These are phyloP conservation scores for Phalaenopsis aphrodite DNA, from an alignment of 106 monocot genomes.

Conservation along the genomic window DNA sequence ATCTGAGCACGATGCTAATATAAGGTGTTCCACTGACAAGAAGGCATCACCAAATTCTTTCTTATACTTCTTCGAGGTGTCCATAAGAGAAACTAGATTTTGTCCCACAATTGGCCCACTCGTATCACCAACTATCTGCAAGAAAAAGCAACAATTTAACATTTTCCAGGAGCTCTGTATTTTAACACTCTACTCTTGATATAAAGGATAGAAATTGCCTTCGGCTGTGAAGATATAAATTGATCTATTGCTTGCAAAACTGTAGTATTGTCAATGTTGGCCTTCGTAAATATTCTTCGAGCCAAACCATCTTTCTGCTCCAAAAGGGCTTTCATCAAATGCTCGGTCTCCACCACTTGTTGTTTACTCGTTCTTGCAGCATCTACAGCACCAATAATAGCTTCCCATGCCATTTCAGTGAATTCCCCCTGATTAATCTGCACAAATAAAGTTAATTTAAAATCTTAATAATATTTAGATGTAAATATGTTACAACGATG, in stretches of 20 bases:
- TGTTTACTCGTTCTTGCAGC: constrained; percentile 59
- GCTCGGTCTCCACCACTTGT: constrained; percentile 80
- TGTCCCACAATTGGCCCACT: constrained; percentile 56
- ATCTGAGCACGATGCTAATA: constrained; percentile 57
- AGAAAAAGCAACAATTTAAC: neutral
- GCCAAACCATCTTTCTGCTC: constrained; percentile 97
- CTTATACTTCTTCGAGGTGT: constrained; percentile 75
- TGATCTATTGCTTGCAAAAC: constrained; percentile 66
- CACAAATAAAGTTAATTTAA: neutral
- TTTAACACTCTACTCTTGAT: neutral
- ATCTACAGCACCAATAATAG: constrained; percentile 61
- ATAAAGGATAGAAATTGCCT: constrained; percentile 29
- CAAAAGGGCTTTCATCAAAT: constrained; percentile 90
- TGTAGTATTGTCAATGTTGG: constrained; percentile 76
- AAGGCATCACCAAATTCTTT: constrained; percentile 77
- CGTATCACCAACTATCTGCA: constrained; percentile 55
- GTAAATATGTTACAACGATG: neutral
- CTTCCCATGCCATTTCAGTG: constrained; percentile 91
- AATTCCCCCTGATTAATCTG: constrained; percentile 54
- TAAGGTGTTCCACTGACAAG: constrained; percentile 86
- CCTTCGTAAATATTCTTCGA: constrained; percentile 71
- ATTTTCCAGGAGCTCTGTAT: neutral
- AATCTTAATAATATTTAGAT: neutral
- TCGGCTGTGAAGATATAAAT: constrained; percentile 68
- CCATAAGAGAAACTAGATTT: constrained; percentile 50